Conservation (phyloP, 2,329 filamentous ascomycete species). For the Colletotrichum cuscutae region DNA sequence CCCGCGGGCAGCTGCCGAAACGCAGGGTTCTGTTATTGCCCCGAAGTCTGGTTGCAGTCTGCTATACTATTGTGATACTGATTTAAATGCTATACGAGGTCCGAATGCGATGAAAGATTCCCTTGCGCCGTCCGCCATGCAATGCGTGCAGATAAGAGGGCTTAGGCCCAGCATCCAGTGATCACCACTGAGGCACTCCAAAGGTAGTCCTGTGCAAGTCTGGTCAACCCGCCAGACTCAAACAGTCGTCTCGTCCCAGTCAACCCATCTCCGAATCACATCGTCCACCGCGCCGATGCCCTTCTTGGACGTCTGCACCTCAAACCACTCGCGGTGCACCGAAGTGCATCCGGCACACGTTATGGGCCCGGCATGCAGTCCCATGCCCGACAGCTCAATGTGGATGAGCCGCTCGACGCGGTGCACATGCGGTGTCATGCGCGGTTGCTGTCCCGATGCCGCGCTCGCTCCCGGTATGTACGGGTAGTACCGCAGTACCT, state of each 20-base stretch:
- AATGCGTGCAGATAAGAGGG: not conserved
- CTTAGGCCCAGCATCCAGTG: not conserved
- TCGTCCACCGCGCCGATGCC: conserved; percentile 75
- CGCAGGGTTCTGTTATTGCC: conserved; percentile 18
- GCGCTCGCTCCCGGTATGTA: conserved; percentile 66
- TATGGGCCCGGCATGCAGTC: conserved; percentile 61
- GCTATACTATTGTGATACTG: not conserved
- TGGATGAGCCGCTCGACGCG: conserved; percentile 92
- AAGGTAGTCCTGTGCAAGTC: not conserved
- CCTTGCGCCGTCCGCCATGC: conserved; percentile 10
- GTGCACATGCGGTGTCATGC: conserved; percentile 86
- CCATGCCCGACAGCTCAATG: conserved; percentile 79
- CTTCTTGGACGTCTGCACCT: conserved; percentile 79
- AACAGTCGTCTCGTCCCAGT: conserved; percentile 75
- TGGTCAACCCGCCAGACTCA: not conserved
- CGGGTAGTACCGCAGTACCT: conserved; percentile 91
- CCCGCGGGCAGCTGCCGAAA: not conserved
- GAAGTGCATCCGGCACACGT: conserved; percentile 83
- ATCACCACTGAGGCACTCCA: not conserved
- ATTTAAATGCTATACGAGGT: not conserved
- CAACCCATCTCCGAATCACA: conserved; percentile 85
- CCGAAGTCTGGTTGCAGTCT: not conserved
- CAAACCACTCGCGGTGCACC: conserved; percentile 95
- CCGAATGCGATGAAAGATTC: not conserved
- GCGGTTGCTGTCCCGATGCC: conserved; percentile 52